Percentiles rank a stretch among this genome's conserved stretches.
Conservation (phyloP, 805 yeast species). For the Vanderwaltozyma polyspora region DNA sequence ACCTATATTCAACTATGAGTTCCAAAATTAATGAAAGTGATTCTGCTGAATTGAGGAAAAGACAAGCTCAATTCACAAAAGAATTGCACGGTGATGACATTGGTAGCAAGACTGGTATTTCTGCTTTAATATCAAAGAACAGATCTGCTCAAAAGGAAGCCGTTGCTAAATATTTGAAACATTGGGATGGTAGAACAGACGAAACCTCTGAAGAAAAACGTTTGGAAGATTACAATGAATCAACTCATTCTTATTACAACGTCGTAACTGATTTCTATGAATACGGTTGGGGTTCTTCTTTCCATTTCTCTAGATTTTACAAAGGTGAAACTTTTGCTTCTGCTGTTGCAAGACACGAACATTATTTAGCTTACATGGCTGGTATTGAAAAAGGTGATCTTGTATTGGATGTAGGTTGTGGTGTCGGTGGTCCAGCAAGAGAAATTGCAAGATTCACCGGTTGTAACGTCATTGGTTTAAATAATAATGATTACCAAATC, state of each 20-base stretch:
- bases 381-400: slow-evolving; percentile 67
- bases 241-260: slow-evolving; percentile 93
- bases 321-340: slow-evolving; percentile 88
- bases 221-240: slow-evolving; percentile 74
- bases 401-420: slow-evolving; percentile 96
- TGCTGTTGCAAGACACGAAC: slow-evolving; percentile 96
- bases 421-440: slow-evolving; percentile 99
- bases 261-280: slow-evolving; percentile 96
- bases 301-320: slow-evolving; percentile 93
- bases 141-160: slow-evolving; percentile 74
- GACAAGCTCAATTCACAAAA: slow-evolving; percentile 56
- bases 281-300: slow-evolving; percentile 98
- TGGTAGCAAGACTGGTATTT: slow-evolving; percentile 55
- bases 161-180: slow-evolving; percentile 81
- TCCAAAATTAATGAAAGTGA: not conserved
- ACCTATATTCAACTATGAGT: slow-evolving; percentile 3
- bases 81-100: slow-evolving; percentile 75
- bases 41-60: slow-evolving; percentile 21
- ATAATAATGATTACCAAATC: slow-evolving; percentile 95
- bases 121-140: slow-evolving; percentile 69
- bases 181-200: slow-evolving; percentile 89
- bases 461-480: slow-evolving; percentile 76
- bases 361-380: slow-evolving; percentile 81
- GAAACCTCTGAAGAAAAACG: slow-evolving; percentile 60
- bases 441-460: slow-evolving; percentile 89